Conservation (phyloP, 768 basidiomycete genomes). For the Russula earlei region DNA sequence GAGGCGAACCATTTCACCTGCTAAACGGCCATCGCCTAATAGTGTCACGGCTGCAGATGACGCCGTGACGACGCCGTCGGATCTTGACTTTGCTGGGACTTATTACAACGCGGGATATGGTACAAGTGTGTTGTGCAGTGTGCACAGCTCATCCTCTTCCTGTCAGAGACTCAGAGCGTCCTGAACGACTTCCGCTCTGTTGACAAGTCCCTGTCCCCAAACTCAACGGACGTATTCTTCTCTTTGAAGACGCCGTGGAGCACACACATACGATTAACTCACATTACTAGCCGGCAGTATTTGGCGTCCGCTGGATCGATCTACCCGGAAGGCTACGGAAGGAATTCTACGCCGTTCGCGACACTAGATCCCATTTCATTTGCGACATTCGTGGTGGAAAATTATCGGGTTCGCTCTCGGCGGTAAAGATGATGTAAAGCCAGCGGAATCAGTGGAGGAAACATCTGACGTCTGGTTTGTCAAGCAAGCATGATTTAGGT, state of each 20-base stretch:
- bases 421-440: background rate
- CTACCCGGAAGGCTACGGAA: constrained; percentile 12
- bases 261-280: background rate
- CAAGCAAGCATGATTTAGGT: background rate
- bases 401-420: constrained; percentile 6
- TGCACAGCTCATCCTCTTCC: background rate
- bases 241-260: background rate
- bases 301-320: background rate
- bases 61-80: background rate
- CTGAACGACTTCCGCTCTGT: background rate
- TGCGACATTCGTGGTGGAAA: background rate
- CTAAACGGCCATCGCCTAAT: background rate
- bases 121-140: background rate
- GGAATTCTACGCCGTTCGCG: constrained; percentile 5
- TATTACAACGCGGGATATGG: constrained; percentile 9
- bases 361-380: background rate
- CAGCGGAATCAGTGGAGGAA: background rate
- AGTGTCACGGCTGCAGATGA: background rate
- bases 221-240: constrained; percentile 1
- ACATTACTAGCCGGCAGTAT: background rate
- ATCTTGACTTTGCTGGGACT: background rate
- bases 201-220: background rate
- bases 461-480: constrained; percentile 8
- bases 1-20: background rate
- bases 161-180: constrained; percentile 4